Conservation (phyloP, 345 rosid genomes). For the Sapria himalayana region DNA sequence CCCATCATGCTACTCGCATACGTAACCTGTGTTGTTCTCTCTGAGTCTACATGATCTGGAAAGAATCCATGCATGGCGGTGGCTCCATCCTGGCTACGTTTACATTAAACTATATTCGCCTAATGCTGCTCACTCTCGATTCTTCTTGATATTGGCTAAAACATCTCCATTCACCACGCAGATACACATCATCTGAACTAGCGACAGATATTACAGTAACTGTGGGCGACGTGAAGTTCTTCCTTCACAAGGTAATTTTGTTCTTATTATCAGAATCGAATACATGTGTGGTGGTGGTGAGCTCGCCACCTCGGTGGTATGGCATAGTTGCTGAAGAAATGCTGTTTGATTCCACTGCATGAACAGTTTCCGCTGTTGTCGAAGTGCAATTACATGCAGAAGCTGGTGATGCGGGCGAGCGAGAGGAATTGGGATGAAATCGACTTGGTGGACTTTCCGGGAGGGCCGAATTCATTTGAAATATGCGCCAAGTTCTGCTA, state of each 20-base stretch:
- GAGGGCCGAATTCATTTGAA: conserved; percentile 78
- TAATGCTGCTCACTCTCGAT: too few relatives aligned
- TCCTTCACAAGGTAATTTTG: conserved; percentile 78
- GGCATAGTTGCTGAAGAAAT: too few relatives aligned
- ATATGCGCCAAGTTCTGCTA: conserved; percentile 93
- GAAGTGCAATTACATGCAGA: conserved; percentile 54
- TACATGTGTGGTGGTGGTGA: too few relatives aligned
- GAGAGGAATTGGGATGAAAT: conserved; percentile 45
- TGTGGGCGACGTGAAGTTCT: conserved; percentile 60
- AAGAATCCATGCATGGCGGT: too few relatives aligned
- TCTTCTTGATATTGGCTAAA: too few relatives aligned
- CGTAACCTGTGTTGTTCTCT: too few relatives aligned
- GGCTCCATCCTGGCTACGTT: too few relatives aligned
- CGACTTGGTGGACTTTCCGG: conserved; percentile 45
- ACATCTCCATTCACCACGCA: too few relatives aligned
- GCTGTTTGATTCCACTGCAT: conserved; percentile 5
- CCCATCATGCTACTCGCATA: too few relatives aligned
- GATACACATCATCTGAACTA: conserved; percentile 59
- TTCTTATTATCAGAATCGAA: neutral
- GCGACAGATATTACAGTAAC: conserved; percentile 45
- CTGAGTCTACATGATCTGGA: too few relatives aligned
- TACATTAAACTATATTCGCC: too few relatives aligned
- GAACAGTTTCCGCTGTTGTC: conserved; percentile 86
- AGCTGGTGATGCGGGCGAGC: conserved; percentile 24
- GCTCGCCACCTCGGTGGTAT: too few relatives aligned